These are phyloP conservation scores for Geotrichum australiense DNA, from an alignment of 1,139 yeast species.

Conservation along the genomic window DNA sequence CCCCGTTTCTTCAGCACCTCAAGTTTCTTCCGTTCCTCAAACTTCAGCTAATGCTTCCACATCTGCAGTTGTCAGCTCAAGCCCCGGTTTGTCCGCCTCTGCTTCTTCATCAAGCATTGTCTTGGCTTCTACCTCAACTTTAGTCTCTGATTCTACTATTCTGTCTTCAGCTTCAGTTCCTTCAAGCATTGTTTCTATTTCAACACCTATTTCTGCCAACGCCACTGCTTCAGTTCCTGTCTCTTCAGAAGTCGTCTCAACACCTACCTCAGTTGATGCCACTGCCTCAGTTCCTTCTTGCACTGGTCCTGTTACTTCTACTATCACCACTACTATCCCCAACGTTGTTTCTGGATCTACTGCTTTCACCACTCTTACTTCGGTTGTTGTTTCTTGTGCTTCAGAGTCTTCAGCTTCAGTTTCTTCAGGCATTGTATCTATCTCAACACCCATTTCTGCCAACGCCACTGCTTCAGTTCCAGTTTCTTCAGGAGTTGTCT, in stretches of 20 bases:
- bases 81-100: no score
- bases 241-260: not conserved
- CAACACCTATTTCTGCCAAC: not conserved
- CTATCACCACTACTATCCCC: not conserved
- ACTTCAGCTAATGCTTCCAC: conserved; percentile 1
- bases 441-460: not conserved
- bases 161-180: not conserved
- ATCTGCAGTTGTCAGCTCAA: no score
- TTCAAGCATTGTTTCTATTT: not conserved
- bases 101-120: not conserved
- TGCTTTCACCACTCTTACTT: no score
- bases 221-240: not conserved
- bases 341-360: not conserved
- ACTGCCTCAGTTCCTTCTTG: not conserved
- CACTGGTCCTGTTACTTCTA: conserved; percentile 3
- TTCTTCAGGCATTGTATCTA: not conserved
- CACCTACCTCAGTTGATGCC: not conserved
- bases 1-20: conserved; percentile 7
- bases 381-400: no score
- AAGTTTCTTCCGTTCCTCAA: not conserved
- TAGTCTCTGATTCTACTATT: not conserved
- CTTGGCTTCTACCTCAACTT: not conserved
- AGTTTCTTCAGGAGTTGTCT: not conserved
- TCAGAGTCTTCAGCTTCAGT: not conserved
- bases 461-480: not conserved